Conservation (phyloP, 306 rosid genomes). For the Gastrolobium villosum region DNA sequence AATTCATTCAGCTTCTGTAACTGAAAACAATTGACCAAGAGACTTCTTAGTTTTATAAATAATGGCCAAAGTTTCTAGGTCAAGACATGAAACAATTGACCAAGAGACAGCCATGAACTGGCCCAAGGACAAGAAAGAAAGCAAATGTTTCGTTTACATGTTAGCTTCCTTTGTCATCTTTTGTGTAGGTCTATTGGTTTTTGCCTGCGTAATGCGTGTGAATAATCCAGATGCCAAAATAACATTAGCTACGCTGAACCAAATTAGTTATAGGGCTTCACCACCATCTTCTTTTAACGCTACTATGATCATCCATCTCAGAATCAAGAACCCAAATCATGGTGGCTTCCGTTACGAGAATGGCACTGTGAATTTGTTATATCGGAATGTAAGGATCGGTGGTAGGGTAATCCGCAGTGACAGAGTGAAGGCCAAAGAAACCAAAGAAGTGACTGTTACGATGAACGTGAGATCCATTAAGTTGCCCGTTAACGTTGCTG, state of each 20-base stretch:
- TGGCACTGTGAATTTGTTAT: constrained; percentile 44
- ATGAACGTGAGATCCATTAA: constrained; percentile 46
- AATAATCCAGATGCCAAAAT: constrained; percentile 51
- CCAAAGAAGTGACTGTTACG: constrained; percentile 36
- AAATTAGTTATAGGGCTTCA: constrained; percentile 19
- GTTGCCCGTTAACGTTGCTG: constrained; percentile 25
- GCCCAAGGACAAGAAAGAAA: constrained; percentile 48
- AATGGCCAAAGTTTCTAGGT: too few relatives aligned
- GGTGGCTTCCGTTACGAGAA: constrained; percentile 53
- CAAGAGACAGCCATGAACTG: too few relatives aligned
- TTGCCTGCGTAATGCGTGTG: constrained; percentile 53
- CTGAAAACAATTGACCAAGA: too few relatives aligned
- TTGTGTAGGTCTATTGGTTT: constrained; percentile 32
- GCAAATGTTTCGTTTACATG: constrained; percentile 68
- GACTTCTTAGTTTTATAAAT: too few relatives aligned
- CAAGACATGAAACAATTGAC: too few relatives aligned
- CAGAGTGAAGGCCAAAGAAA: constrained; percentile 41
- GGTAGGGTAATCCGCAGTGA: constrained; percentile 28
- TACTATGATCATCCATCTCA: constrained; percentile 45
- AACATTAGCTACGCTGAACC: constrained; percentile 45
- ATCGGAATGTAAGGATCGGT: constrained; percentile 50
- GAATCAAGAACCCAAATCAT: constrained; percentile 59
- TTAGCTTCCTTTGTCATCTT: constrained; percentile 53
- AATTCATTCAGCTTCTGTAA: too few relatives aligned
- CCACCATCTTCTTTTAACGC: constrained; percentile 46